phyloP scores from a whole-genome alignment of 441 rosid genomes.

The Macaranga tanarius region DNA sequence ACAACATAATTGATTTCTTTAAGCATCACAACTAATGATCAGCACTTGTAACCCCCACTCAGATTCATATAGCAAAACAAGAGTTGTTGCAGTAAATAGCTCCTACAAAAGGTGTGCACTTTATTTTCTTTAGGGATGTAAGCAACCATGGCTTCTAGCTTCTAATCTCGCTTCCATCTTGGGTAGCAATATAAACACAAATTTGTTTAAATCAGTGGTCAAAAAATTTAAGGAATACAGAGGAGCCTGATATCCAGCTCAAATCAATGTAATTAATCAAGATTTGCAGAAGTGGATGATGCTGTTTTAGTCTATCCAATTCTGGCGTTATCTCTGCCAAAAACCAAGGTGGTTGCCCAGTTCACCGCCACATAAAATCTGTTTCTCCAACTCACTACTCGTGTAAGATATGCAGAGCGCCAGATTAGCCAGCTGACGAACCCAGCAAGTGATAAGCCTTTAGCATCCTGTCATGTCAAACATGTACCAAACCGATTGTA shows the following conservation, averaged over 20 bases:
- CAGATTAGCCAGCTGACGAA: conserved; percentile 81
- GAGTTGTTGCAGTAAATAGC: not conserved
- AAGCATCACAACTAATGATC: not conserved
- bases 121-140: not conserved
- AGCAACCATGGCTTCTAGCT: not conserved
- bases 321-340: conserved; percentile 81
- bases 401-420: conserved; percentile 90
- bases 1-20: too few relatives aligned
- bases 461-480: conserved; percentile 44
- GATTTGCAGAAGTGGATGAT: not conserved
- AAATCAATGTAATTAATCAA: not conserved
- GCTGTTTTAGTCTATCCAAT: conserved; percentile 33
- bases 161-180: not conserved
- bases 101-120: not conserved
- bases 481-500: not conserved
- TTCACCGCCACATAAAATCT: conserved; percentile 80
- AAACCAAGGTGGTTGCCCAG: conserved; percentile 88
- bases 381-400: conserved; percentile 95
- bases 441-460: conserved; percentile 77
- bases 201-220: too few relatives aligned
- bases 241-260: not conserved
- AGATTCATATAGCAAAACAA: not conserved
- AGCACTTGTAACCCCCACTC: too few relatives aligned
- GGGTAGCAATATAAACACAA: too few relatives aligned
- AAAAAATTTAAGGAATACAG: not conserved